A percentile compares a stretch with the other conserved stretches of the same genome.
Conservation (phyloP, 768 basidiomycete genomes). For the Boletellus emodensis region DNA sequence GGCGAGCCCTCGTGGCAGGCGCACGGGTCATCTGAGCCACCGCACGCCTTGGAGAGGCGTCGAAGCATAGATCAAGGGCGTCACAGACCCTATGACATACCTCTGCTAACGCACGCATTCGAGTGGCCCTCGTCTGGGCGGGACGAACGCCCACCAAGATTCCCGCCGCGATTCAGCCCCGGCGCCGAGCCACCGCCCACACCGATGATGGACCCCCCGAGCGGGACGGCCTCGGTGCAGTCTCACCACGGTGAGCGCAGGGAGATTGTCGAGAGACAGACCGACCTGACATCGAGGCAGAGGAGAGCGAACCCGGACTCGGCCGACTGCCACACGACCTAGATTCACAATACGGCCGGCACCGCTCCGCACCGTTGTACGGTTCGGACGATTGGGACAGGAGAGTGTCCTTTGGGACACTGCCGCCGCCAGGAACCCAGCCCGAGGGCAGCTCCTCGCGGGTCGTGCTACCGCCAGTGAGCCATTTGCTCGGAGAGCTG, state of each 20-base stretch:
- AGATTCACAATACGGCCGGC: conserved; percentile 23
- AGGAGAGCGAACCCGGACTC: conserved; percentile 13
- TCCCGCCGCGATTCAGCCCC: conserved; percentile 8
- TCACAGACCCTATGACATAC: conserved; percentile 11
- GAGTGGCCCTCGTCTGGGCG: conserved; percentile 21
- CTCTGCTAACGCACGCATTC: conserved; percentile 20
- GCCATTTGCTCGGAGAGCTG: conserved; percentile 23
- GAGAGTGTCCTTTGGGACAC: conserved; percentile 20
- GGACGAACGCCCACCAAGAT: conserved; percentile 13
- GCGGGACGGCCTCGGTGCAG: conserved; percentile 2
- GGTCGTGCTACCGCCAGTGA: conserved; percentile 29
- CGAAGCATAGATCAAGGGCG: conserved; percentile 18
- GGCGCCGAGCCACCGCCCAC: conserved; percentile 15
- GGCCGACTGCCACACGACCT: conserved; percentile 15
- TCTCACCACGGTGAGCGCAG: conserved; percentile 20
- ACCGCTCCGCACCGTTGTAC: conserved; percentile 24
- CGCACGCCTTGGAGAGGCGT: conserved; percentile 8
- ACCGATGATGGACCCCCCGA: conserved; percentile 9
- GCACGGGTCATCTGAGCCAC: conserved; percentile 11
- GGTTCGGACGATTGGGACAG: conserved; percentile 24
- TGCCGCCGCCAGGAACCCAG: conserved; percentile 6
- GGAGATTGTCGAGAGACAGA: not conserved
- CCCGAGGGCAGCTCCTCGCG: conserved; percentile 18
- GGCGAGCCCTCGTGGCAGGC: conserved; percentile 37
- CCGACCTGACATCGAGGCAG: conserved; percentile 14